Evolutionary conservation across 257 asterid species (phyloP), one percentile per base, ranked within the genome.

Genomic region (Cinchona pubescens): DNA sequence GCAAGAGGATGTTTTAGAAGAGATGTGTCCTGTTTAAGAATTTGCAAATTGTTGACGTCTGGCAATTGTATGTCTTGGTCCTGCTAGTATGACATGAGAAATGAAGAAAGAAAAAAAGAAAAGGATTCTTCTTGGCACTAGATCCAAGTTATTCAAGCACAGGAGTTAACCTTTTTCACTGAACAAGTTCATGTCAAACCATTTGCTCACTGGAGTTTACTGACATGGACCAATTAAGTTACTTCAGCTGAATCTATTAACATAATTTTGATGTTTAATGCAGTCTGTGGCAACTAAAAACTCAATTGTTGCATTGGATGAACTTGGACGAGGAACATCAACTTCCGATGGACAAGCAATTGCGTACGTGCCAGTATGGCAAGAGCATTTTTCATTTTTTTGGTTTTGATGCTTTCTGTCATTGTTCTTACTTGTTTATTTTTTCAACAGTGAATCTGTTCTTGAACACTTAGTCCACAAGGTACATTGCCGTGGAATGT

Each of bases 321-420:
- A 94, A 85, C 94, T 94, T 83, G 99, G 99, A 56, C 88, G 99
- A 65, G 99, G 99, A 77, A 94, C 99, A 55, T 83, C 99, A 78
- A 94, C 99, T 38, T 94, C 98, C 67, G 99, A 94, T 83, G 98
- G 99, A 82, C 98, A 91, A 87, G 99, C 99, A 74, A 89, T 94
- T 76, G 99, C 99, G 99, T 92, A 87, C 18, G 97, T 87, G 82
- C 87, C 69, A 75, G 73, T 79, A 69, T 42, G 51, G 59, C 51
- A 21, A 59, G 62, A 49, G 37, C n/a, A 4, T 32, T 66, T 27
- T 56, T 55, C 16, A 19, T 42, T 67, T 15, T 34, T 79, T 35
- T 43, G 38, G 21, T 16, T n/a, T 40, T 59, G 46, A 66, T 7
- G n/a, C 40, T 29, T 65, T 68, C 66, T 67, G 25, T 23, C 34